Evolutionary conservation across 805 yeast genomes (phyloP).

Genomic region (Jamesozyma gamospora): DNA sequence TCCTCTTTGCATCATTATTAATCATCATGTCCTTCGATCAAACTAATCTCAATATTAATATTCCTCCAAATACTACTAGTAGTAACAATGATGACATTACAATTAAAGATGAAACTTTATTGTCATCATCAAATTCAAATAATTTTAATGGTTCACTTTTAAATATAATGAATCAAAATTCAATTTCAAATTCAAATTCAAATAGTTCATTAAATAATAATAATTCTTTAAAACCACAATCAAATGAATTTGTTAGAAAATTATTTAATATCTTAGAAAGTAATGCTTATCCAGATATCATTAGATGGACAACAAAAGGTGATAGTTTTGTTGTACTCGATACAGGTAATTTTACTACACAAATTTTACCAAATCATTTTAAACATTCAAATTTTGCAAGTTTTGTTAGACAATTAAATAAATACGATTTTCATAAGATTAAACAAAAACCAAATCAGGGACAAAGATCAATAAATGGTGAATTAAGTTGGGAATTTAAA

Average conservation of each 20-base stretch:
- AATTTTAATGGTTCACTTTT: too few relatives aligned
- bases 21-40: constrained; percentile 1
- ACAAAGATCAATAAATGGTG: constrained; percentile 49
- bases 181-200: too few relatives aligned
- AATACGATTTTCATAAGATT: constrained; percentile 95
- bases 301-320: constrained; percentile 80
- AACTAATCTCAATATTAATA: not conserved
- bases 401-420: constrained; percentile 90
- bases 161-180: too few relatives aligned
- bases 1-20: not conserved
- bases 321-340: constrained; percentile 83
- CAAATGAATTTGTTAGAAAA: constrained; percentile 74
- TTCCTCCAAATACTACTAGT: not conserved
- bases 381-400: constrained; percentile 92
- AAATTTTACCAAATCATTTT: constrained; percentile 83
- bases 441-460: constrained; percentile 59
- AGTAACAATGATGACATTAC: too few relatives aligned
- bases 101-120: too few relatives aligned
- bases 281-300: constrained; percentile 62
- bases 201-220: not conserved
- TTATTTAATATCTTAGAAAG: constrained; percentile 78
- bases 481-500: constrained; percentile 86
- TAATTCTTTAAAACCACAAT: constrained; percentile 24
- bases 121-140: too few relatives aligned
- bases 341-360: constrained; percentile 82